Percentiles rank a stretch among this genome's conserved stretches.
These are phyloP conservation scores for Pseudogymnoascus sp. DNA, from an alignment of 2,329 filamentous ascomycete genomes.

Conservation along the genomic window DNA sequence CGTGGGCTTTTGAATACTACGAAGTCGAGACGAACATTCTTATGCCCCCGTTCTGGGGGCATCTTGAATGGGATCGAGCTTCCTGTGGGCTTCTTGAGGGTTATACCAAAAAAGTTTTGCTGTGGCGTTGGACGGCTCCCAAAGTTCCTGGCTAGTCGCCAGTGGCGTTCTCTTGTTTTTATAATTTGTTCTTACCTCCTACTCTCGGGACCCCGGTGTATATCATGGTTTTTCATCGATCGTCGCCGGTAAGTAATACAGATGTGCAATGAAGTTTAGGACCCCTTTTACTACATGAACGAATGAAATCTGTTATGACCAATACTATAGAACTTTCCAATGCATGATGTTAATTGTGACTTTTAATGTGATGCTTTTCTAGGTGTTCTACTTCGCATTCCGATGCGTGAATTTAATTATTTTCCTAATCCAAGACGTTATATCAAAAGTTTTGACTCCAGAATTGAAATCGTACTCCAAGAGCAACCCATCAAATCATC, in stretches of 20 bases:
- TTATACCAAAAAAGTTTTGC: slow-evolving; percentile 16
- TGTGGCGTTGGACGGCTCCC: slow-evolving; percentile 6
- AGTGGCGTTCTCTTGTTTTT: slow-evolving; percentile 1
- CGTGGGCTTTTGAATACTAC: slow-evolving; percentile 26
- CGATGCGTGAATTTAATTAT: background rate
- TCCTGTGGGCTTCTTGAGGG: slow-evolving; percentile 25
- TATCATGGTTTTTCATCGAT: slow-evolving; percentile 4
- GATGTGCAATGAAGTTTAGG: slow-evolving; percentile 6
- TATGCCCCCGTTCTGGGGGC: slow-evolving; percentile 16
- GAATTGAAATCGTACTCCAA: background rate
- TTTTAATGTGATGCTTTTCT: background rate
- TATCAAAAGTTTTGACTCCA: background rate
- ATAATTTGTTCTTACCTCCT: background rate
- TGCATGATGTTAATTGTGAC: background rate
- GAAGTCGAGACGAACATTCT: slow-evolving; percentile 28
- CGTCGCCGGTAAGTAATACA: slow-evolving; percentile 5
- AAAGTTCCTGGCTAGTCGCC: slow-evolving; percentile 8
- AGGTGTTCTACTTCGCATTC: background rate
- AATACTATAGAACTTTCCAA: background rate
- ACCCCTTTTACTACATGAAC: background rate
- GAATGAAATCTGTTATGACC: background rate
- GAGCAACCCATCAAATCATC: background rate
- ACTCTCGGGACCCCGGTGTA: background rate
- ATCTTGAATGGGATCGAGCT: slow-evolving; percentile 27
- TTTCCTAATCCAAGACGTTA: background rate